Evolutionary conservation across 208 protist species (phyloP).

Genomic region (Crithidia mellificae): DNA sequence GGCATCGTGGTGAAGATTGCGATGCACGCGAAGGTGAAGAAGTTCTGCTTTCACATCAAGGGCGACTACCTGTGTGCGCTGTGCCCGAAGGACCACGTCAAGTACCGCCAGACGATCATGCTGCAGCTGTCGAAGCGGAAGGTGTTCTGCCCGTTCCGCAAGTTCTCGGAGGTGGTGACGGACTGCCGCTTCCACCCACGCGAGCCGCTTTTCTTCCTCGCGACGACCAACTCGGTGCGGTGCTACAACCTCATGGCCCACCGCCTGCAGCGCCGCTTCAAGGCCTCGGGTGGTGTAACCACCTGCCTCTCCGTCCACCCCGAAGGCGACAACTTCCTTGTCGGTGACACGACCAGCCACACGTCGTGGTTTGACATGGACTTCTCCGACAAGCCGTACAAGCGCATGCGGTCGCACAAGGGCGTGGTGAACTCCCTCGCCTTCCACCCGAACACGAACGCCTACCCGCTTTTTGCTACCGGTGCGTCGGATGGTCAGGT

Average conservation of each 20-base stretch:
- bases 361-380: slow-evolving; percentile 99
- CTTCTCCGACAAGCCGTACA: slow-evolving; percentile 95
- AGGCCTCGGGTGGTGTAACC: slow-evolving; percentile 81
- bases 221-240: slow-evolving; percentile 93
- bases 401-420: slow-evolving; percentile 96
- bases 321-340: slow-evolving; percentile 97
- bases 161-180: slow-evolving; percentile 89
- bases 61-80: slow-evolving; percentile 92
- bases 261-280: slow-evolving; percentile 95
- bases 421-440: slow-evolving; percentile 91
- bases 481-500: slow-evolving; percentile 95
- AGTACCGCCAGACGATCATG: slow-evolving; percentile 93
- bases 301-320: slow-evolving; percentile 97
- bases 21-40: slow-evolving; percentile 89
- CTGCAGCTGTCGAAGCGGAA: slow-evolving; percentile 92
- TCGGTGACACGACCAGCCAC: slow-evolving; percentile 88
- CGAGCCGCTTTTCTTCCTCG: slow-evolving; percentile 98
- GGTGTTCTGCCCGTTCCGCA: slow-evolving; percentile 92
- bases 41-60: slow-evolving; percentile 85
- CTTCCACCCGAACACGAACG: slow-evolving; percentile 88
- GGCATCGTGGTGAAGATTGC: slow-evolving; percentile 90
- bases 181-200: slow-evolving; percentile 98
- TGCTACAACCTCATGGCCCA: slow-evolving; percentile 98
- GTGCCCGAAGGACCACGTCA: slow-evolving; percentile 93
- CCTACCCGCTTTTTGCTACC: slow-evolving; percentile 97